Evolutionary conservation across 257 asterid genomes (phyloP), one percentile per base, ranked within the genome.

Genomic region (Primulina tabacum): DNA sequence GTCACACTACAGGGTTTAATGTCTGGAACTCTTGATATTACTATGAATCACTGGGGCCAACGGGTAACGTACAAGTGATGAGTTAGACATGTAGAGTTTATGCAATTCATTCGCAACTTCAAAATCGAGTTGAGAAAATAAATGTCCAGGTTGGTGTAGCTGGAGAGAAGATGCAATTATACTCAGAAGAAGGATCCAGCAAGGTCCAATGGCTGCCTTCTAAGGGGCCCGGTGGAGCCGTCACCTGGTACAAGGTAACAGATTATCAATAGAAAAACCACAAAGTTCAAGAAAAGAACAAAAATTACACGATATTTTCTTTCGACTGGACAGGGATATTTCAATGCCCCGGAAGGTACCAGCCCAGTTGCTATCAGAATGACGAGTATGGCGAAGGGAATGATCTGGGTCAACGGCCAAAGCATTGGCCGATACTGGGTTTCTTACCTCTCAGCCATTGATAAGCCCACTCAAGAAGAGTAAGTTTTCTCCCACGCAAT

Each of bases 231-330:
- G 80, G 80, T 8, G 77, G 82, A n/a, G 84, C 92, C 8, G n/a
- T 88, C 24, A 86, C 99, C 24, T 94, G 99, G 99, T 94, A 87
- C 84, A 94, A 89, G 96, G 99, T 93, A 85, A 68, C 60, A 12
- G 2, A 69, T 16, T 38, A 56, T 29, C 8, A 60, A 32, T 7
- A 38, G 4, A 38, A 24, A 7, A 1, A 50, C 33, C 2, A 2
- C 20, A 20, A 43, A 67, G n/a, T 62, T 62, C 38, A 67, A 17
- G 18, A 10, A 67, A 3, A 50, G 10, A 55, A 30, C 10, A 7
- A 17, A 8, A 30, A 7, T 28, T 2, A 14, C 0, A 30, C 8
- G 30, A 3, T 20, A 8, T 18, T 0, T 24, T 60, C 10, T 24
- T 18, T 67, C 29, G 43, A 30, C 26, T 62, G 61, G 60, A 21